Evolutionary conservation across 306 rosid genomes (phyloP).

Genomic region (Oemleria cerasiformis): DNA sequence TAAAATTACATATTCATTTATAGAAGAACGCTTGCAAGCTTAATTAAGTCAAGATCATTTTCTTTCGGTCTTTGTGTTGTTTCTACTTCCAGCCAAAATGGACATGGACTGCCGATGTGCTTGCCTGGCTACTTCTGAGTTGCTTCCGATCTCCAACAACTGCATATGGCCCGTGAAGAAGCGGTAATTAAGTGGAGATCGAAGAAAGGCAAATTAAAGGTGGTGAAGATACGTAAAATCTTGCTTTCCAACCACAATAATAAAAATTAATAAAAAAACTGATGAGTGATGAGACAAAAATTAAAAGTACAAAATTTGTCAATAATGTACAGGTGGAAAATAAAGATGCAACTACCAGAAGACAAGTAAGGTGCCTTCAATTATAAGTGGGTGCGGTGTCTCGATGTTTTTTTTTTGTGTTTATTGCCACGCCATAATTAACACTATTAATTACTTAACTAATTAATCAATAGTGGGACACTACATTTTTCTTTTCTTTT

Average conservation of each 20-base stretch:
- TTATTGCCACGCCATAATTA: not conserved
- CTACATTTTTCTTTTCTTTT: too few species aligned
- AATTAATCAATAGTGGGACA: too few species aligned
- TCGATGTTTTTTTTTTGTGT: not conserved
- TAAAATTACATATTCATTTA: too few species aligned
- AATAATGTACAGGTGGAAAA: slow-evolving; percentile 3
- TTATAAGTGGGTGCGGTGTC: not conserved
- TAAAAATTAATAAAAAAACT: not conserved
- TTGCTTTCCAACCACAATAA: slow-evolving; percentile 4
- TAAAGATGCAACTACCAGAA: not conserved
- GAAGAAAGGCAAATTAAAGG: not conserved
- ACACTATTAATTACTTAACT: not conserved
- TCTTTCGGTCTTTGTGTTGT: not conserved
- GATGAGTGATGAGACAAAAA: slow-evolving; percentile 9
- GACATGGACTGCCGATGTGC: not conserved
- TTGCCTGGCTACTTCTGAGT: not conserved
- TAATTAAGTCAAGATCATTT: not conserved
- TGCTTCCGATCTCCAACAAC: not conserved
- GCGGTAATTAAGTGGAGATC: not conserved
- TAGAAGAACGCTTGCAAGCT: too few species aligned
- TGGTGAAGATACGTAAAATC: not conserved
- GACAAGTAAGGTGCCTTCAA: not conserved
- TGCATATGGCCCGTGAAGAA: not conserved
- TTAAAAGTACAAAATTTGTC: not conserved
- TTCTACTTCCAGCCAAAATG: not conserved